Evolutionary conservation across 2,329 filamentous ascomycete genomes (phyloP), one percentile per base, ranked within the genome.

Genomic region (Penicillium frequentans): DNA sequence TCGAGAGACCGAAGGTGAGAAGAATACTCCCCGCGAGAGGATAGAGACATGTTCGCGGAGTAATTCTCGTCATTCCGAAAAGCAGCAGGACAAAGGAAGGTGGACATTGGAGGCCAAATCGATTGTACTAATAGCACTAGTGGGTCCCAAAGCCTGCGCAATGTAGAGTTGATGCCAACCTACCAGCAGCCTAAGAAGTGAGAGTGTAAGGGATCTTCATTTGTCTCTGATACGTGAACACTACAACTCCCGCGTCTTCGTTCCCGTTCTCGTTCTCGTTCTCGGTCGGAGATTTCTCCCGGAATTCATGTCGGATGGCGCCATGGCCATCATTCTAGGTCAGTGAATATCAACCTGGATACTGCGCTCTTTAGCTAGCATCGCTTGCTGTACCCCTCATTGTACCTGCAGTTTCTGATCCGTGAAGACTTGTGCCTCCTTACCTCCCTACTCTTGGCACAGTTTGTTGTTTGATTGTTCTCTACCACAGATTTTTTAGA

Each of bases 1-100:
- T 53, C 27, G 51, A 53, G 29, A 53, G 51, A 27, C 51, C 43
- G 37, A 53, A 53, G 13, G 51, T 53, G 44, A 53, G 51, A 42
- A 53, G 29, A 47, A 48, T 21, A 24, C 42, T 44, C 3, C 42
- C 42, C n/a, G 42, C 23, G 23, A 44, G 42, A 44, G 42, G 42
- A 23, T 44, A 44, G 23, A 44, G 42, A 23, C 42, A 44, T 2
- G 42, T 44, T 44, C 42, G 5, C 16, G 42, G 42, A 24, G 42
- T 44, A 11, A 44, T 24, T 44, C 42, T 44, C 42, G 42, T 44
- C 42, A 44, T 44, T 44, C n/a, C 42, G 16, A 44, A 44, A 44
- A 6, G 33, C 9, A 44, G 42, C n/a, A 44, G 42, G 8, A 44
- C 13, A 35, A 35, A 35, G 33, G n/a, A 4, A 35, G 33, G 33